These are phyloP conservation scores for Gremmenia infestans DNA, from an alignment of 2,329 filamentous ascomycete species.

Conservation along the genomic window DNA sequence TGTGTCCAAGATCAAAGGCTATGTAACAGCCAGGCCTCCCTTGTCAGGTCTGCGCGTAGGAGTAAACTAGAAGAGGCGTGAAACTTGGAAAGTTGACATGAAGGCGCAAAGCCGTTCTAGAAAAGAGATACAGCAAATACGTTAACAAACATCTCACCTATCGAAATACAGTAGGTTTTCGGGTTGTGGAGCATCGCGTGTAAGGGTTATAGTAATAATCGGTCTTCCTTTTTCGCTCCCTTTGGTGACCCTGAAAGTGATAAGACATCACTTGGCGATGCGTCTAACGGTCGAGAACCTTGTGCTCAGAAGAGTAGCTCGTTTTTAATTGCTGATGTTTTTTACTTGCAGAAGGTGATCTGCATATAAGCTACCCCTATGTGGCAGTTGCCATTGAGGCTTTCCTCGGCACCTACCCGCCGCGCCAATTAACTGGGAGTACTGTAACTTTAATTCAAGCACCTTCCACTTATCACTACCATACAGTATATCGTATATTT, in stretches of 20 bases:
- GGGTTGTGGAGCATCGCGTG: not conserved
- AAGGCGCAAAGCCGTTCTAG: not conserved
- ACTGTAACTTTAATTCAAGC: not conserved
- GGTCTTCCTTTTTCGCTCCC: too few relatives aligned
- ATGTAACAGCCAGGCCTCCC: not conserved
- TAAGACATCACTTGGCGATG: not conserved
- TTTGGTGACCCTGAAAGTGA: too few relatives aligned
- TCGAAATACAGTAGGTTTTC: too few relatives aligned
- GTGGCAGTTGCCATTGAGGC: slow-evolving; percentile 1
- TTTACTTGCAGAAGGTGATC: not conserved
- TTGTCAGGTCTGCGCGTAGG: not conserved
- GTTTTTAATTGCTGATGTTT: not conserved
- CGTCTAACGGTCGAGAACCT: not conserved
- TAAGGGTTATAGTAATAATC: not conserved
- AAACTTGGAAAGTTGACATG: too few relatives aligned
- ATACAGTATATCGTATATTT: not conserved
- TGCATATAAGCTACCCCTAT: not conserved
- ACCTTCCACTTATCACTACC: not conserved
- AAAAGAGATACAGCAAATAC: not conserved
- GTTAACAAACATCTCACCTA: not conserved
- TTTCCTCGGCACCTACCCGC: not conserved
- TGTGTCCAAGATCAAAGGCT: not conserved
- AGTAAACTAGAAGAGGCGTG: too few relatives aligned
- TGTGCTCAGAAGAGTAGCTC: not conserved
- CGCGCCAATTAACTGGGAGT: not conserved